Percentiles rank a stretch among this genome's conserved stretches.
These are phyloP conservation scores for Pythium sp. DNA, from an alignment of 352 stramenopile species.

Conservation along the genomic window DNA sequence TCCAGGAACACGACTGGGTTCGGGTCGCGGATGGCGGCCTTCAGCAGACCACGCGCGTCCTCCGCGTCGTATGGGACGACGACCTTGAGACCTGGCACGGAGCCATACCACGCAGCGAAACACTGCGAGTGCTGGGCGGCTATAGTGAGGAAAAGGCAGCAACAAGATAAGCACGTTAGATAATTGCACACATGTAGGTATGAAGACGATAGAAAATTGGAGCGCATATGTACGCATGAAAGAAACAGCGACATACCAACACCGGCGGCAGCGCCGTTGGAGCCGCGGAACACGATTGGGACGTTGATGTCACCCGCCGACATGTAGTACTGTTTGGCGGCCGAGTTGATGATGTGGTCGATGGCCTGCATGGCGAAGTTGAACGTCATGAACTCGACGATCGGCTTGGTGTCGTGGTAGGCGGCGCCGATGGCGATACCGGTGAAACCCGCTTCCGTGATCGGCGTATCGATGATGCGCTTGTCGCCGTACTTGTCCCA, in stretches of 20 bases:
- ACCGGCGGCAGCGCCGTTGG: conserved; percentile 97
- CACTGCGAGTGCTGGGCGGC: conserved; percentile 99
- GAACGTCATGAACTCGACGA: conserved; percentile 99
- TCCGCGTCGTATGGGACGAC: conserved; percentile 96
- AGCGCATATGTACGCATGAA: background rate
- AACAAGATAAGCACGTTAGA: background rate
- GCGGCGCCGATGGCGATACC: conserved; percentile 93
- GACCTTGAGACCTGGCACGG: conserved; percentile 97
- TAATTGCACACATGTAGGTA: background rate
- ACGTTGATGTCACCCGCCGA: conserved; percentile 96
- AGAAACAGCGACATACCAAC: conserved; percentile 70
- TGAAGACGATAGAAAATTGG: background rate
- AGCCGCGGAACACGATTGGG: conserved; percentile 99
- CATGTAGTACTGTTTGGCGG: conserved; percentile 99
- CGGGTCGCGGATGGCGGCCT: conserved; percentile 98
- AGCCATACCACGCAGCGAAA: conserved; percentile 98
- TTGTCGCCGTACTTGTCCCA: conserved; percentile 99
- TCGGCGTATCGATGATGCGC: conserved; percentile 99
- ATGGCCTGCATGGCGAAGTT: conserved; percentile 99
- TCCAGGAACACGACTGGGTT: conserved; percentile 99
- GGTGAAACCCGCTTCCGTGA: conserved; percentile 97
- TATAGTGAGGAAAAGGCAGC: conserved; percentile 18
- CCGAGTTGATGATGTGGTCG: conserved; percentile 99
- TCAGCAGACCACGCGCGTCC: conserved; percentile 98
- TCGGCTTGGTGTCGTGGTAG: conserved; percentile 96